Conservation (phyloP, 2,329 filamentous ascomycete genomes). For the Aspergillus niger region DNA sequence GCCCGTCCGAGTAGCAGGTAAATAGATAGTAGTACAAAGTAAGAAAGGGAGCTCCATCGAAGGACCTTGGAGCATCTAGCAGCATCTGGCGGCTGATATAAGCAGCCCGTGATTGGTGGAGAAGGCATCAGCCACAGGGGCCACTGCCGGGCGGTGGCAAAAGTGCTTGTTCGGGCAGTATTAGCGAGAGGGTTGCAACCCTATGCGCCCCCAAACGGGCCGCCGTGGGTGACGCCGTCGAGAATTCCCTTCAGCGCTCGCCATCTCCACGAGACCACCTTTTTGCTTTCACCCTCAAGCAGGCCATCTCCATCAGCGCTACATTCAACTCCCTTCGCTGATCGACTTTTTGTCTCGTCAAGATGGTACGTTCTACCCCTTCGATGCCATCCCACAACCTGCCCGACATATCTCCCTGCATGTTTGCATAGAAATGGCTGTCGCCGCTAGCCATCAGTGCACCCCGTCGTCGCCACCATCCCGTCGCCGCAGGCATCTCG, state of each 20-base stretch:
- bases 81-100: conserved; percentile 6
- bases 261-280: conserved; percentile 37
- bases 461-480: conserved; percentile 20
- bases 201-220: conserved; percentile 35
- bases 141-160: background rate
- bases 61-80: conserved; percentile 5
- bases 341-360: conserved; percentile 45
- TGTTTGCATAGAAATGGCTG: background rate
- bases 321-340: conserved; percentile 43
- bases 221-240: conserved; percentile 26
- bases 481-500: conserved; percentile 8
- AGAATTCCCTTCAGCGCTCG: conserved; percentile 40
- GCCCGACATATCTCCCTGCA: background rate
- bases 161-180: conserved; percentile 25
- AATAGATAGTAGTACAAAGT: background rate
- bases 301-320: conserved; percentile 46
- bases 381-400: background rate
- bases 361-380: conserved; percentile 42
- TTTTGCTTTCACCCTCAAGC: conserved; percentile 37
- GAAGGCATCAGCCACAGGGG: background rate
- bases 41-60: background rate
- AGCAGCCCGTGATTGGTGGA: conserved; percentile 3
- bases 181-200: conserved; percentile 47
- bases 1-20: too few relatives aligned
- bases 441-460: conserved; percentile 10